Percentiles rank a stretch among this genome's conserved stretches.
Conservation (phyloP, 2,329 filamentous ascomycete genomes). For the Xylaria sp. region DNA sequence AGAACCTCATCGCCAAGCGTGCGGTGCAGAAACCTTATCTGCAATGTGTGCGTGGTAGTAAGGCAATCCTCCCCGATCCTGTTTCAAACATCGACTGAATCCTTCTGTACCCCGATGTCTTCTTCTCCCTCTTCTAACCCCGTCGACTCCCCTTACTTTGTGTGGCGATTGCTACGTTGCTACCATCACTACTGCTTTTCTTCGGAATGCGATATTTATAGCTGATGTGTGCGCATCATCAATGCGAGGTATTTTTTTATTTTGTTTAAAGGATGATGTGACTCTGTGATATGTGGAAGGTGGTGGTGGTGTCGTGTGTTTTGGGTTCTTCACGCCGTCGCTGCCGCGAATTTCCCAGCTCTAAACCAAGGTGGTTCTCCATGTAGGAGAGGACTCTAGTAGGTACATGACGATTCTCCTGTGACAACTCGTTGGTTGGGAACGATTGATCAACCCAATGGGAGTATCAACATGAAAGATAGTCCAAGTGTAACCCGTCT, state of each 20-base stretch:
- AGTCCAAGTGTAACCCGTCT: neutral
- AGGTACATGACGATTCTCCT: too few species aligned
- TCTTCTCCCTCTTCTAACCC: constrained; percentile 1
- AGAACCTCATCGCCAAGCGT: neutral
- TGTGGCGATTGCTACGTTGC: constrained; percentile 15
- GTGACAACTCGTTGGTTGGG: too few species aligned
- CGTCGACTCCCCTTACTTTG: neutral
- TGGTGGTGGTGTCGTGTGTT: neutral
- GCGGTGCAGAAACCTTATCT: neutral
- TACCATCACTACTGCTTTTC: neutral
- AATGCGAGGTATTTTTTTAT: too few species aligned
- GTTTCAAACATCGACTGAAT: constrained; percentile 21
- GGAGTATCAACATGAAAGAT: neutral
- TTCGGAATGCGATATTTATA: neutral
- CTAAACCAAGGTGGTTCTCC: too few species aligned
- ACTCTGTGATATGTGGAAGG: neutral
- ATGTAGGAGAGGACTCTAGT: too few species aligned
- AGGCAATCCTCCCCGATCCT: constrained; percentile 5
- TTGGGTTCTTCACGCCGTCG: neutral
- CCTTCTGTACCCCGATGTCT: constrained; percentile 17
- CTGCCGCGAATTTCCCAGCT: too few species aligned
- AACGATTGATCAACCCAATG: neutral
- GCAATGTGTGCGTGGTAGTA: neutral
- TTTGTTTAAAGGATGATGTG: neutral
- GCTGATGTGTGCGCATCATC: neutral